Conservation (phyloP, 805 yeast species). For the Komagataella pastoris region DNA sequence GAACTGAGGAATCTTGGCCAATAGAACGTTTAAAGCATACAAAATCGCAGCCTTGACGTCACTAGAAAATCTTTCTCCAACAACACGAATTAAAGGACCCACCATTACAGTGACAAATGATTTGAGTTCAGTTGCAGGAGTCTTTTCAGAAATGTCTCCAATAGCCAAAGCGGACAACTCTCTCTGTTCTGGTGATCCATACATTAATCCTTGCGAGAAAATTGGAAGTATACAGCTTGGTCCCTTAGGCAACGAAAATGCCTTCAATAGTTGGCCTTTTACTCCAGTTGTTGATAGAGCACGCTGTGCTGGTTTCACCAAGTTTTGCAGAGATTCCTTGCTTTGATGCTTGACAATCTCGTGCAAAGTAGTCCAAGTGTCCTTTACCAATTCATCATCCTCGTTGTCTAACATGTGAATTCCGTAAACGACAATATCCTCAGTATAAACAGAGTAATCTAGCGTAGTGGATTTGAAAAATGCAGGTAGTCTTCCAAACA, state of each 20-base stretch:
- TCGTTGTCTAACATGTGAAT: slow-evolving; percentile 63
- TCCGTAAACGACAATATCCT: slow-evolving; percentile 62
- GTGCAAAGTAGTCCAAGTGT: slow-evolving; percentile 51
- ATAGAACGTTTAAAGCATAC: slow-evolving; percentile 65
- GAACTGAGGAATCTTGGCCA: slow-evolving; percentile 77
- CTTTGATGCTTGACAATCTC: slow-evolving; percentile 58
- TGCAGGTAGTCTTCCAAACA: slow-evolving; percentile 52
- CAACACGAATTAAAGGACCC: slow-evolving; percentile 95
- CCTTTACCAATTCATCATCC: slow-evolving; percentile 46
- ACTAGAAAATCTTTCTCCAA: slow-evolving; percentile 87
- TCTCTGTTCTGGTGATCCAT: slow-evolving; percentile 69
- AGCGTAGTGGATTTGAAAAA: slow-evolving; percentile 55
- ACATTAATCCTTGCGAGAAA: slow-evolving; percentile 90
- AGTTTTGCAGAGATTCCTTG: slow-evolving; percentile 63
- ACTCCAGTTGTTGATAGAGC: slow-evolving; percentile 55
- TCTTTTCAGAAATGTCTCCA: slow-evolving; percentile 73
- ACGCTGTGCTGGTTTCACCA: slow-evolving; percentile 71
- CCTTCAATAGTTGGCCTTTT: slow-evolving; percentile 54
- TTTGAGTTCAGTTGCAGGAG: slow-evolving; percentile 71
- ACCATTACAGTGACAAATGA: slow-evolving; percentile 88
- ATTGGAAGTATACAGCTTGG: slow-evolving; percentile 83
- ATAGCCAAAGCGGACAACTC: slow-evolving; percentile 82
- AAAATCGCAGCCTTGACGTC: slow-evolving; percentile 93
- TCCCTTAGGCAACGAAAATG: slow-evolving; percentile 67
- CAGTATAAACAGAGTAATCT: slow-evolving; percentile 61